Evolutionary conservation across 164 flowering plant species (phyloP).

Genomic region (grape (Vitis vinifera)): DNA sequence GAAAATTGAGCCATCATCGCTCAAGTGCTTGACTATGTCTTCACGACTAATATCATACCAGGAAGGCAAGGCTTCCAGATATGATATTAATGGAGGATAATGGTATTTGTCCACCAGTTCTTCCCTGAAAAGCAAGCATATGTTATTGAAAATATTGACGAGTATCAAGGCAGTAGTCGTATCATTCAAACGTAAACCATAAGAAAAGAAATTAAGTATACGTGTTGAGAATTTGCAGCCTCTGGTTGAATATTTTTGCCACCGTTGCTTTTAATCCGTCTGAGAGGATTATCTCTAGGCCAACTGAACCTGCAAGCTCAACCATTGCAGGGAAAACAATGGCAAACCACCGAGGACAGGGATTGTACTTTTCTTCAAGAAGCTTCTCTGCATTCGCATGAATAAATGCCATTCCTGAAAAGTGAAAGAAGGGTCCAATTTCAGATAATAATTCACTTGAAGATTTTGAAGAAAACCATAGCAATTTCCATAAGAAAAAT

Average conservation of each 20-base stretch:
- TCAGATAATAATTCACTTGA: too few relatives aligned
- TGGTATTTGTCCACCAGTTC: slow-evolving; percentile 5
- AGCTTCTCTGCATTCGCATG: slow-evolving; percentile 25
- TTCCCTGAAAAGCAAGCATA: slow-evolving; percentile 23
- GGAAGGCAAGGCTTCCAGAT: slow-evolving; percentile 37
- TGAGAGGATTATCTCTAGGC: slow-evolving; percentile 3
- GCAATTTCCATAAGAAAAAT: background rate
- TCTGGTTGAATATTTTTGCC: slow-evolving; percentile 6
- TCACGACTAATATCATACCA: slow-evolving; percentile 10
- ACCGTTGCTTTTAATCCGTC: background rate
- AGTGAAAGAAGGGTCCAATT: background rate
- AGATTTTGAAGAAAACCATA: background rate
- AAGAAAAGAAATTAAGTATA: background rate
- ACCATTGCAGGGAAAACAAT: slow-evolving; percentile 45
- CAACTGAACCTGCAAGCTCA: slow-evolving; percentile 24
- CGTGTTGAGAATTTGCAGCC: slow-evolving; percentile 34
- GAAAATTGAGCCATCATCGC: slow-evolving; percentile 38
- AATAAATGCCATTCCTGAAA: slow-evolving; percentile 36
- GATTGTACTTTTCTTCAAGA: slow-evolving; percentile 7
- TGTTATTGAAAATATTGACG: too few relatives aligned
- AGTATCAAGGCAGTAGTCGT: too few relatives aligned
- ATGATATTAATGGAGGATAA: slow-evolving; percentile 24
- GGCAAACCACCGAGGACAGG: slow-evolving; percentile 37
- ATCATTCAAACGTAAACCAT: background rate
- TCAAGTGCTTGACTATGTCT: slow-evolving; percentile 17